Conservation (phyloP, 192 early-diverging fungal species). For the Pilaira anomala region DNA sequence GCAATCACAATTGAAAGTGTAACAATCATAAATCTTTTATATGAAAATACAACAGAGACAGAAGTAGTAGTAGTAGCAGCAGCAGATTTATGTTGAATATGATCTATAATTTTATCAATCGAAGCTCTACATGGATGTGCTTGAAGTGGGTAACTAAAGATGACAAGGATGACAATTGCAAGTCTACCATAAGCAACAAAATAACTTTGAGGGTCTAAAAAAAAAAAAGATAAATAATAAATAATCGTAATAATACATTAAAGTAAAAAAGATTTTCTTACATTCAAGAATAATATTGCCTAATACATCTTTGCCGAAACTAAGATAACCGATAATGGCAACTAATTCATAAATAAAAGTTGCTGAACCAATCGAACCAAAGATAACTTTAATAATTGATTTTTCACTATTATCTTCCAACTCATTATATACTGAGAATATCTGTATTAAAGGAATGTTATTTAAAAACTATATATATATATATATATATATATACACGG, state of each 20-base stretch:
- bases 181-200: constrained; percentile 84
- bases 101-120: constrained; percentile 79
- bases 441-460: constrained; percentile 45
- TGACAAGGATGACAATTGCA: constrained; percentile 83
- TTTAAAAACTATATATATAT: not conserved
- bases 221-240: not conserved
- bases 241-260: constrained; percentile 3
- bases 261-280: constrained; percentile 38
- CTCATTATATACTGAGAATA: constrained; percentile 96
- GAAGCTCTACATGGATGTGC: constrained; percentile 87
- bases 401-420: constrained; percentile 75
- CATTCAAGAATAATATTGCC: constrained; percentile 83
- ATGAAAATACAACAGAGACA: constrained; percentile 36
- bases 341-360: constrained; percentile 78
- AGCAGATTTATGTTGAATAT: constrained; percentile 4
- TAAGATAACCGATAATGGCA: constrained; percentile 88
- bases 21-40: constrained; percentile 51
- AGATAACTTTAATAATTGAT: constrained; percentile 67
- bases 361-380: constrained; percentile 72
- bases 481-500: constrained; percentile 9
- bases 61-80: not conserved
- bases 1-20: constrained; percentile 63
- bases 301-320: constrained; percentile 78
- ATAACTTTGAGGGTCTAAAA: constrained; percentile 58
- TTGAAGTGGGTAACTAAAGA: constrained; percentile 93